phyloP scores from a whole-genome alignment of 805 yeast species.

The Limtongia smithiae region DNA sequence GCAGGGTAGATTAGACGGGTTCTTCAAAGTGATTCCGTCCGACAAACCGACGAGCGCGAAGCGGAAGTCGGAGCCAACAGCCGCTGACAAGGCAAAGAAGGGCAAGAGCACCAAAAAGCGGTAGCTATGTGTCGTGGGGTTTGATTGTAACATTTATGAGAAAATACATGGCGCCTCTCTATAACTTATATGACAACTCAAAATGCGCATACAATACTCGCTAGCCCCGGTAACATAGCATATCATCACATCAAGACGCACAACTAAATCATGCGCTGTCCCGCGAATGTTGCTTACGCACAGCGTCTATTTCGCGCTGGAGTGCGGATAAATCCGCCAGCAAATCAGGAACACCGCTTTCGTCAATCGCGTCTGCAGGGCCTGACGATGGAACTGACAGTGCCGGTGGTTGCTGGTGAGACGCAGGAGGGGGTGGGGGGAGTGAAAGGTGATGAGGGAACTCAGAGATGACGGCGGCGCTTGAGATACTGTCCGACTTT shows the following conservation, averaged over 20 bases:
- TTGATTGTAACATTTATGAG: neutral
- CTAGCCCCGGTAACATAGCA: no score
- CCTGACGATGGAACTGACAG: neutral
- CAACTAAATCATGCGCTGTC: neutral
- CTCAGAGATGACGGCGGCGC: neutral
- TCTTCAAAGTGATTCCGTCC: slow-evolving; percentile 65
- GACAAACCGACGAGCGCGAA: slow-evolving; percentile 34
- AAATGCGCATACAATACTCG: no score
- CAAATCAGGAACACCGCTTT: slow-evolving; percentile 18
- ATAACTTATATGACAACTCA: no score
- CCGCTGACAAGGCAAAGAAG: slow-evolving; percentile 21
- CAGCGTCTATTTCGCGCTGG: slow-evolving; percentile 25
- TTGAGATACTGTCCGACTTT: neutral
- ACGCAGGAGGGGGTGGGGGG: neutral
- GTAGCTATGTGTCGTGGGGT: neutral
- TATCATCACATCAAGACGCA: no score
- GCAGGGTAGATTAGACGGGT: slow-evolving; percentile 78
- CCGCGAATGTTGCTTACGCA: slow-evolving; percentile 15
- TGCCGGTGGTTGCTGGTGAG: neutral
- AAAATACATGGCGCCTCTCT: neutral
- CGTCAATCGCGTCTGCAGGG: slow-evolving; percentile 7
- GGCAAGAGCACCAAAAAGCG: slow-evolving; percentile 19
- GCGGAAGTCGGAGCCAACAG: slow-evolving; percentile 36
- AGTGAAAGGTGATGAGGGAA: neutral
- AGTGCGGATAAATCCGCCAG: slow-evolving; percentile 27